Evolutionary conservation across 2,329 filamentous ascomycete species (phyloP).

Genomic region (Fusarium sambucinum): DNA sequence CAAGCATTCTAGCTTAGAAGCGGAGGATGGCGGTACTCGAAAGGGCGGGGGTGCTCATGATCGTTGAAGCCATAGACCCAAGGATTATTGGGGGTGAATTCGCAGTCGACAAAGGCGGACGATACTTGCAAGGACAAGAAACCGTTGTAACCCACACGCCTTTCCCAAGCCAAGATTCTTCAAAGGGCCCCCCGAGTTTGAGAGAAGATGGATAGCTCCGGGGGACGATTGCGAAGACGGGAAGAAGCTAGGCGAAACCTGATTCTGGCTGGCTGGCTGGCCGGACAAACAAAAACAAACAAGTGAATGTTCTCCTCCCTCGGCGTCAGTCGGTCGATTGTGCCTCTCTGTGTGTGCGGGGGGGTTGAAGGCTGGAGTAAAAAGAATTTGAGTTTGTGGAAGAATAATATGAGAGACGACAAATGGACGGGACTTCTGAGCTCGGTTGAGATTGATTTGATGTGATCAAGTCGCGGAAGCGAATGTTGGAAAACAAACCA

Average conservation of each 20-base stretch:
- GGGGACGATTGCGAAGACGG: conserved; percentile 34
- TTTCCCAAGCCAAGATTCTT: conserved; percentile 21
- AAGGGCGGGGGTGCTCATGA: conserved; percentile 49
- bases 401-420: conserved; percentile 23
- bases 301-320: conserved; percentile 24
- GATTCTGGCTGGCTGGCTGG: conserved; percentile 31
- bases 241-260: conserved; percentile 38
- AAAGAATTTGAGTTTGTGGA: conserved; percentile 13
- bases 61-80: conserved; percentile 47
- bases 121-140: conserved; percentile 15
- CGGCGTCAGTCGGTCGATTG: conserved; percentile 31
- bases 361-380: neutral
- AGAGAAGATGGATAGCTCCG: conserved; percentile 22
- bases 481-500: conserved; percentile 31
- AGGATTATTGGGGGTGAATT: conserved; percentile 2
- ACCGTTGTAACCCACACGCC: conserved; percentile 36
- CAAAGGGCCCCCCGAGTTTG: conserved; percentile 30
- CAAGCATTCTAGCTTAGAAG: conserved; percentile 52
- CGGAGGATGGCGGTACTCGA: conserved; percentile 47
- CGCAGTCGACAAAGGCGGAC: conserved; percentile 27
- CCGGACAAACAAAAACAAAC: conserved; percentile 31
- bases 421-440: conserved; percentile 18
- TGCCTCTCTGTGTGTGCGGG: conserved; percentile 20
- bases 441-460: conserved; percentile 11
- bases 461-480: conserved; percentile 24